A percentile compares a stretch with the other conserved stretches of the same genome.
phyloP scores from a whole-genome alignment of 1,139 yeast species.

The Lodderomyces metapsilosis region DNA sequence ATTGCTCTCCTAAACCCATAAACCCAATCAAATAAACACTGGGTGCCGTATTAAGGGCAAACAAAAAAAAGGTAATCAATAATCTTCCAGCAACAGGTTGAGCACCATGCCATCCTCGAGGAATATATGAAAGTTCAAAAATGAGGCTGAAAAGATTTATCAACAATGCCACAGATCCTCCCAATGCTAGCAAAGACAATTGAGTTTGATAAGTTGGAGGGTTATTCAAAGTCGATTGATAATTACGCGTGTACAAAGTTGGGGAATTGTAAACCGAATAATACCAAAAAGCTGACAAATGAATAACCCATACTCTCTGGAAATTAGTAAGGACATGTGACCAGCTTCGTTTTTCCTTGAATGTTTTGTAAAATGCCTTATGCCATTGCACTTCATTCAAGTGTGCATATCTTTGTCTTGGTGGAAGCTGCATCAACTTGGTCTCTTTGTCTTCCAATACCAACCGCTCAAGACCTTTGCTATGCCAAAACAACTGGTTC shows the following conservation, averaged over 20 bases:
- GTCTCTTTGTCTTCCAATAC: constrained; percentile 34
- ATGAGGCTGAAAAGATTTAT: constrained; percentile 43
- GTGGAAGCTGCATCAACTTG: constrained; percentile 40
- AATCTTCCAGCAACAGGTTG: constrained; percentile 40
- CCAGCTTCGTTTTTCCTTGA: constrained; percentile 59
- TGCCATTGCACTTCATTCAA: constrained; percentile 49
- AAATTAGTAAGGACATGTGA: constrained; percentile 55
- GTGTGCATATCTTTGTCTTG: constrained; percentile 45
- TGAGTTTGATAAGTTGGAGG: constrained; percentile 47
- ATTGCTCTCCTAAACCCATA: constrained; percentile 24
- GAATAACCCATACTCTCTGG: constrained; percentile 63
- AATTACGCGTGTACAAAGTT: constrained; percentile 51
- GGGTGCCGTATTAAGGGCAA: constrained; percentile 37
- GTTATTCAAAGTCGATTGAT: constrained; percentile 43
- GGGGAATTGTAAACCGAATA: constrained; percentile 55
- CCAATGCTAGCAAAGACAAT: constrained; percentile 49
- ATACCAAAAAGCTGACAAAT: constrained; percentile 58
- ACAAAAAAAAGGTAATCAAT: constrained; percentile 25
- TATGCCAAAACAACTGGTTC: constrained; percentile 62
- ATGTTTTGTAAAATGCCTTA: constrained; percentile 53
- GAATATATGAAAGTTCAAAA: constrained; percentile 49
- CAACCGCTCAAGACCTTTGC: constrained; percentile 47
- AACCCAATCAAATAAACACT: constrained; percentile 37
- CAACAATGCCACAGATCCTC: constrained; percentile 48
- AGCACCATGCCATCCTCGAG: constrained; percentile 57